Conservation (phyloP, 345 rosid genomes). For the Diplotaxis tenuifolia region DNA sequence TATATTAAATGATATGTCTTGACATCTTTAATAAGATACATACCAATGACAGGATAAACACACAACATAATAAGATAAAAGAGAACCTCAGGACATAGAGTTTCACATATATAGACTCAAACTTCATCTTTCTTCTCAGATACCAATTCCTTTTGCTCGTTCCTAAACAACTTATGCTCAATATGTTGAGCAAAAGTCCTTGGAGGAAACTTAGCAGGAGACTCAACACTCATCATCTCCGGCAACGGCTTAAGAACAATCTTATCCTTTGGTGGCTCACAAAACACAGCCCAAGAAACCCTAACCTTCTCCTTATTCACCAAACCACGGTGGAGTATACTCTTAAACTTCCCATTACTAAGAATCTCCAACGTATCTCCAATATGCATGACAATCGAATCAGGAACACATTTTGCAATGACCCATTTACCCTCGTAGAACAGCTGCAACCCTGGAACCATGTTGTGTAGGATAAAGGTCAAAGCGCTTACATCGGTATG, state of each 20-base stretch:
- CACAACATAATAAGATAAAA: background rate
- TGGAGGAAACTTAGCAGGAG: conserved; percentile 82
- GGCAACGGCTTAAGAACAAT: conserved; percentile 80
- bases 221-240: conserved; percentile 58
- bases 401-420: conserved; percentile 87
- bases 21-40: background rate
- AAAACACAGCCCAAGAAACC: conserved; percentile 95
- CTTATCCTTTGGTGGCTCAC: conserved; percentile 94
- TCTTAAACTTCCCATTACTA: conserved; percentile 89
- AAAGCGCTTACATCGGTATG: conserved; percentile 91
- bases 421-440: conserved; percentile 81
- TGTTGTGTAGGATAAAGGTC: conserved; percentile 96
- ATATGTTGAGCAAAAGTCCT: conserved; percentile 88
- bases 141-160: conserved; percentile 45
- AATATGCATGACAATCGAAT: conserved; percentile 89
- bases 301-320: conserved; percentile 96
- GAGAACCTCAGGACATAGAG: background rate
- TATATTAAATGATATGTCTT: background rate
- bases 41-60: background rate
- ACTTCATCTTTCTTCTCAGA: conserved; percentile 11
- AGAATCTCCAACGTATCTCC: conserved; percentile 93
- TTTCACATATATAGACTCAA: background rate
- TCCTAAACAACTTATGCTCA: conserved; percentile 76
- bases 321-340: conserved; percentile 86
- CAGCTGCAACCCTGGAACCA: conserved; percentile 94